Evolutionary conservation across 2,329 filamentous ascomycete species (phyloP), one percentile per base, ranked within the genome.

Genomic region (Magnaporthiopsis poae): DNA sequence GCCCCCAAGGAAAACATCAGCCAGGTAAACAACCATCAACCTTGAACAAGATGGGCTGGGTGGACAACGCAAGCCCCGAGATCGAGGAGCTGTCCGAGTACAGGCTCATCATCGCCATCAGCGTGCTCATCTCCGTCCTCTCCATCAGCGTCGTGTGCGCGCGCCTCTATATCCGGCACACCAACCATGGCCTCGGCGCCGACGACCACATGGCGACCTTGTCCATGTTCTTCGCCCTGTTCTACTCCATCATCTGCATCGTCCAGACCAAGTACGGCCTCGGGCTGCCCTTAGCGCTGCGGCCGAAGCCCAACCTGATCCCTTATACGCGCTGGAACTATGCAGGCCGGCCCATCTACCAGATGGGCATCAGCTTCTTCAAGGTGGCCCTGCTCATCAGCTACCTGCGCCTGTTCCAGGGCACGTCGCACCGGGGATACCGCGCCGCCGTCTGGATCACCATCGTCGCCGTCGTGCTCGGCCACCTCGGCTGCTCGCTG

Each of bases 301-400:
- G 83, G 0, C 83, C 83, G 0, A 70, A 74, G n/a, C 72, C 69
- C n/a, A 78, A 81, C 61, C 70, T 82, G 0, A 68, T 78, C 5
- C 73, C 74, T 0, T 85, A 84, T 71, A 81, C 80, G 0, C 71
- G 81, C 66, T 74, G 82, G 70, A 85, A 85, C 71, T 85, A 78
- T 69, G 80, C 80, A 5, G 83, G 82, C 1, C 78, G 83, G 2
- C 83, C 83, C 0, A 79, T 85, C 61, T 85, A 85, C 68, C 82
- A 84, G 68, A 64, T 83, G 9, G 83, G 83, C 56, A 83, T 85
- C 71, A 81, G 80, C 68, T 83, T 83, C 67, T 85, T 85, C 77
- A 85, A 85, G 71, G 79, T 84, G 35, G 81, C 82, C 0, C 74
- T 85, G 2, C 75, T 83, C 67, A 79, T 84, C 70, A 82, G 80